A percentile compares a stretch with the other conserved stretches of the same genome.
Conservation (phyloP, 1,284 basidiomycete species). For the Retiboletus flavoniger region DNA sequence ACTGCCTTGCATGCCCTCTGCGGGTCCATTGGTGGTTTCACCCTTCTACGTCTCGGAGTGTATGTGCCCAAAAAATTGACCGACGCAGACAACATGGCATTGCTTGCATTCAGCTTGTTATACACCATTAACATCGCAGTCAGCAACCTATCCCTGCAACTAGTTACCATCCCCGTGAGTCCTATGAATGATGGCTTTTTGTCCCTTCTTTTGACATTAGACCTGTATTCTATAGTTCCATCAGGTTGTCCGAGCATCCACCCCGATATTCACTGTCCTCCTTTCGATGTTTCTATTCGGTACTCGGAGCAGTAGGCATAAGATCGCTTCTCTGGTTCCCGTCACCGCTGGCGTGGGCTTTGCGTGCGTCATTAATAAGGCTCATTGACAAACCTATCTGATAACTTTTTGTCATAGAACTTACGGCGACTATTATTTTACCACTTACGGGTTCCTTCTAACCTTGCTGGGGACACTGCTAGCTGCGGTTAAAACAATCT, state of each 20-base stretch:
- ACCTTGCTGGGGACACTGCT: constrained; percentile 87
- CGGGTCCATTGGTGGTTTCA: constrained; percentile 75
- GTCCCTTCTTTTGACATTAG: neutral
- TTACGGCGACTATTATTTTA: constrained; percentile 90
- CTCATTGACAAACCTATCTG: neutral
- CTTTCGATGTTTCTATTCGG: constrained; percentile 65
- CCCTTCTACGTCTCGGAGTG: constrained; percentile 58
- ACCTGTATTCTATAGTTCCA: constrained; percentile 64
- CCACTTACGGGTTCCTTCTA: constrained; percentile 75
- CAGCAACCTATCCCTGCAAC: constrained; percentile 83
- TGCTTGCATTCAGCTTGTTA: constrained; percentile 79
- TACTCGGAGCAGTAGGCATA: constrained; percentile 51
- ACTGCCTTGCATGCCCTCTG: constrained; percentile 86
- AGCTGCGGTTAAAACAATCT: constrained; percentile 88
- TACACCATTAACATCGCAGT: constrained; percentile 93
- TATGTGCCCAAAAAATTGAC: constrained; percentile 64
- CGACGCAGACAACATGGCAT: constrained; percentile 56
- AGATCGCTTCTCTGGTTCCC: constrained; percentile 76
- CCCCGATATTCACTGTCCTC: constrained; percentile 85
- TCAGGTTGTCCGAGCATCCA: constrained; percentile 90
- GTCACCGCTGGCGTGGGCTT: constrained; percentile 91
- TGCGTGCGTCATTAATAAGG: constrained; percentile 61
- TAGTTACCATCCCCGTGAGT: constrained; percentile 89
- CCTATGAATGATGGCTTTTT: neutral
- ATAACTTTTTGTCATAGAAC: constrained; percentile 49